phyloP scores from a whole-genome alignment of 2,329 filamentous ascomycete genomes.

The Claviceps pusilla region DNA sequence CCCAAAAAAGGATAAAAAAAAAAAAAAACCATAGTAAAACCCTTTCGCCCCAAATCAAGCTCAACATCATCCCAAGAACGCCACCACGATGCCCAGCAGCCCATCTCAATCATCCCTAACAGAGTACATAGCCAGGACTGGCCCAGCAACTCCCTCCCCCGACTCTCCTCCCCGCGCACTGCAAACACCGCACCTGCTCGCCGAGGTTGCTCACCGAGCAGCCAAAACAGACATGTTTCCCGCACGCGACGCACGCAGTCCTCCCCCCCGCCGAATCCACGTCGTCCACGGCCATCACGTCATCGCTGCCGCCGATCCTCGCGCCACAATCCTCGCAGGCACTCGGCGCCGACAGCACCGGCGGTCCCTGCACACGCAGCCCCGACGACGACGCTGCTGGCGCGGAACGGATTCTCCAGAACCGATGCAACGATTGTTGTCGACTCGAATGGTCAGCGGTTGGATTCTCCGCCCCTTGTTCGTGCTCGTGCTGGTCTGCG shows the following conservation, averaged over 20 bases:
- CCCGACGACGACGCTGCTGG: constrained; percentile 1
- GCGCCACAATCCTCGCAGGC: constrained; percentile 41
- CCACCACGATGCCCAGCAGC: not conserved
- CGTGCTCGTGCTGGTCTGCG: not conserved
- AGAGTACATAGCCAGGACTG: constrained; percentile 9
- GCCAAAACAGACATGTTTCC: constrained; percentile 41
- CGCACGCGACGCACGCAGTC: constrained; percentile 32
- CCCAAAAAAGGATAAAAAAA: not conserved
- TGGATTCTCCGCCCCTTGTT: not conserved
- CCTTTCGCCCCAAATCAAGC: no score
- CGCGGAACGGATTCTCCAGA: constrained; percentile 39
- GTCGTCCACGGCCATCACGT: constrained; percentile 23
- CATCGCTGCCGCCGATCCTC: constrained; percentile 10
- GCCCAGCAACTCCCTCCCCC: constrained; percentile 10
- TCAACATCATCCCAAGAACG: no score
- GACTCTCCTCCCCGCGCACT: constrained; percentile 29
- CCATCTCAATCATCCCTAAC: constrained; percentile 4
- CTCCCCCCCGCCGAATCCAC: constrained; percentile 18
- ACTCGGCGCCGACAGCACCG: constrained; percentile 10
- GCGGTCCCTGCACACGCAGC: not conserved
- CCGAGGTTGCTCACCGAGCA: constrained; percentile 46
- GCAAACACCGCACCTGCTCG: constrained; percentile 36
- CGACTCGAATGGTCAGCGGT: no score
- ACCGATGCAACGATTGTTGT: constrained; percentile 43
- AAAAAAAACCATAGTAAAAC: not conserved